These are phyloP conservation scores for Triangularia setosa DNA, from an alignment of 2,329 filamentous ascomycete species.

Conservation along the genomic window DNA sequence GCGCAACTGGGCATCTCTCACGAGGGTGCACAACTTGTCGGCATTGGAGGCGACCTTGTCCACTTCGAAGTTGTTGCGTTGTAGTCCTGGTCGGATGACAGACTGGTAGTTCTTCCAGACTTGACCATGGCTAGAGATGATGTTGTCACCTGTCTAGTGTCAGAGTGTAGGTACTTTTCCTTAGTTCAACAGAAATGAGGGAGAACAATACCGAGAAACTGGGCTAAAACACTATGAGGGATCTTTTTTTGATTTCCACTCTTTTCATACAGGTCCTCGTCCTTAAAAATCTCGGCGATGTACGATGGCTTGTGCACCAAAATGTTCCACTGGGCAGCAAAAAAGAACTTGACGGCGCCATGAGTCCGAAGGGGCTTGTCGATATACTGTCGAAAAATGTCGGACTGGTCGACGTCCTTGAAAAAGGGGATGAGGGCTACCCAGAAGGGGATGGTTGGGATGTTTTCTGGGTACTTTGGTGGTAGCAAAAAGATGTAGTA, in stretches of 20 bases:
- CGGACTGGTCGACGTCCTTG: conserved; percentile 40
- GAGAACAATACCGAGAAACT: conserved; percentile 13
- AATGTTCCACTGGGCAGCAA: conserved; percentile 46
- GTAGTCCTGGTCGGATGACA: conserved; percentile 17
- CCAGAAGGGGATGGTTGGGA: conserved; percentile 43
- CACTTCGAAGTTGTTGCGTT: conserved; percentile 13
- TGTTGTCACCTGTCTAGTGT: conserved; percentile 13
- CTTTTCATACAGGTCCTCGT: conserved; percentile 28
- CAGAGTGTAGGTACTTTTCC: background rate
- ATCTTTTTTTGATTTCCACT: conserved; percentile 24
- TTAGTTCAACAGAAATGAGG: background rate
- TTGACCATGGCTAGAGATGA: conserved; percentile 18
- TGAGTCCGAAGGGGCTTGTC: conserved; percentile 35
- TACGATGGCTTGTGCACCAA: conserved; percentile 42
- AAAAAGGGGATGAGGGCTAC: conserved; percentile 40
- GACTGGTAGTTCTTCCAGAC: conserved; percentile 16
- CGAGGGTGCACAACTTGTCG: conserved; percentile 2
- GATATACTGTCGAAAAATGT: conserved; percentile 38
- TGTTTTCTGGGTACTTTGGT: conserved; percentile 32
- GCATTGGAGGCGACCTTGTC: conserved; percentile 14
- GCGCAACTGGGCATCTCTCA: conserved; percentile 8
- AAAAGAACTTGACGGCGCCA: conserved; percentile 47
- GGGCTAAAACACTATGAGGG: conserved; percentile 17
- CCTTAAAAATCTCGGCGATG: conserved; percentile 37
- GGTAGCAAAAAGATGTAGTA: background rate